phyloP scores from a whole-genome alignment of 1,284 basidiomycete species.

The Cutaneotrichosporon dermatis region DNA sequence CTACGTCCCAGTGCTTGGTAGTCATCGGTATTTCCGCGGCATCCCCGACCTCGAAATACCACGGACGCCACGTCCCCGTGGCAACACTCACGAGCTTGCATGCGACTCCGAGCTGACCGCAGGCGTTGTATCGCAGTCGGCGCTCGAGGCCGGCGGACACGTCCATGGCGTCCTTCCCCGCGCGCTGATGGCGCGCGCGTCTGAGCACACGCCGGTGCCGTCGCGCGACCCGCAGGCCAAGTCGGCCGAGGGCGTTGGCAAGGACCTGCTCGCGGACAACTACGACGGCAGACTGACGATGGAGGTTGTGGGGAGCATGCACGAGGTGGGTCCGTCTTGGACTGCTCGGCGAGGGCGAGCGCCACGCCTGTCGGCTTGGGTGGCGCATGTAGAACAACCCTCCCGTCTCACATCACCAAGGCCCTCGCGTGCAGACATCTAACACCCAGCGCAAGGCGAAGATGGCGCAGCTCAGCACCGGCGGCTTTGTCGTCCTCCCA shows the following conservation, averaged over 20 bases:
- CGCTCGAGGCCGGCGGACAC: conserved; percentile 62
- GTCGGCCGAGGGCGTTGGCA: conserved; percentile 38
- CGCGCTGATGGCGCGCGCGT: conserved; percentile 51
- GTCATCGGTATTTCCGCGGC: too few relatives aligned
- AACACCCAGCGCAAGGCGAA: conserved; percentile 61
- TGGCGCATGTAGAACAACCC: not conserved
- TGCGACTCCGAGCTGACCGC: not conserved
- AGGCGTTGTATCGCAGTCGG: conserved; percentile 67
- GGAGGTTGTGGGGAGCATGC: conserved; percentile 75
- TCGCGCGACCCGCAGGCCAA: conserved; percentile 8
- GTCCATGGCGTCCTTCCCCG: conserved; percentile 78
- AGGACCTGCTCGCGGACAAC: conserved; percentile 49
- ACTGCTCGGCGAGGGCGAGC: not conserved
- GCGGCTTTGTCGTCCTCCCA: conserved; percentile 79
- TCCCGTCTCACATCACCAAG: too few relatives aligned
- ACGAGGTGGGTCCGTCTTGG: conserved; percentile 52
- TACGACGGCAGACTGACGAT: conserved; percentile 37
- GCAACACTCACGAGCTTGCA: not conserved
- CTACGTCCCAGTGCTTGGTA: not conserved
- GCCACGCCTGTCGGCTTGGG: not conserved
- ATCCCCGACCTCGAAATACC: too few relatives aligned
- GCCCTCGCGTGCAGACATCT: not conserved
- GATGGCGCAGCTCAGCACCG: conserved; percentile 69
- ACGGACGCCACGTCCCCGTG: too few relatives aligned
- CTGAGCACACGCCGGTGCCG: conserved; percentile 28